These are phyloP conservation scores for Copromyces sp. DNA, from an alignment of 495 filamentous ascomycete species.

Conservation along the genomic window DNA sequence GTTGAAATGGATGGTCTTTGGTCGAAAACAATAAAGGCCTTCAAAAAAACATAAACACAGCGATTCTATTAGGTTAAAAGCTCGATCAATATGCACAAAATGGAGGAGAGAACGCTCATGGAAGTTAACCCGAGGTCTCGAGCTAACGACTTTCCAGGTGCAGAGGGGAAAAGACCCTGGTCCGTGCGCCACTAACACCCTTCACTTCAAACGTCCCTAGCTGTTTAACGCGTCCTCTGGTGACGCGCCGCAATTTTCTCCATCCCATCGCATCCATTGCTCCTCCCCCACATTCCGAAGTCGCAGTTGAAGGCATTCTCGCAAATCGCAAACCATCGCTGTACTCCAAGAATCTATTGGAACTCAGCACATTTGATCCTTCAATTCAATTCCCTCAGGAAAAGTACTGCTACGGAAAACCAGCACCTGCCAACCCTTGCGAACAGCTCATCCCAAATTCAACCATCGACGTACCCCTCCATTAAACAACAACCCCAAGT, in stretches of 20 bases:
- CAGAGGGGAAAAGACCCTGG: not conserved
- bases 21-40: no score
- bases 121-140: not conserved
- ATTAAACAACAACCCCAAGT: not conserved
- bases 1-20: no score
- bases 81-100: not conserved
- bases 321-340: not conserved
- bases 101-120: not conserved
- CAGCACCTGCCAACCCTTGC: not conserved
- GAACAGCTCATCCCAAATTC: not conserved
- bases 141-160: not conserved
- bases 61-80: no score
- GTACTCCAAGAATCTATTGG: not conserved
- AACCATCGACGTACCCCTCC: not conserved
- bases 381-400: not conserved
- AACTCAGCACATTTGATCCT: not conserved
- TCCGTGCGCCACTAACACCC: not conserved
- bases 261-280: conserved; percentile 1
- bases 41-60: no score
- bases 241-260: conserved; percentile 20
- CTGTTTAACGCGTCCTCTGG: not conserved
- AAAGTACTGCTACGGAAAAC: not conserved
- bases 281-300: not conserved
- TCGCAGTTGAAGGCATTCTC: not conserved
- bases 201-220: not conserved